phyloP scores from a whole-genome alignment of 768 basidiomycete genomes.

The Panellus pusillus region DNA sequence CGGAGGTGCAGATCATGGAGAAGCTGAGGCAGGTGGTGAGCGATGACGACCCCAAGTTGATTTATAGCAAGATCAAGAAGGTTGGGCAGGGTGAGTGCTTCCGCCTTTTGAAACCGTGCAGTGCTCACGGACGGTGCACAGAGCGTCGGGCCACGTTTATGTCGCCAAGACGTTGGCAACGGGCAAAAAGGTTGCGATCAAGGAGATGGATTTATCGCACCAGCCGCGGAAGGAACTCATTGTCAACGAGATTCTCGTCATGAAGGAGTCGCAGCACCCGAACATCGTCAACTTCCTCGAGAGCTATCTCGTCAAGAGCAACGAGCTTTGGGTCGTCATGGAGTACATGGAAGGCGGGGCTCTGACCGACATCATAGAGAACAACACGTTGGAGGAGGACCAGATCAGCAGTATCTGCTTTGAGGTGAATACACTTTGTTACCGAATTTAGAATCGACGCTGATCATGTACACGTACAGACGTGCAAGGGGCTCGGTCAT shows the following conservation, averaged over 20 bases:
- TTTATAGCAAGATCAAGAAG: slow-evolving; percentile 98
- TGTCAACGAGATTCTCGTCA: slow-evolving; percentile 97
- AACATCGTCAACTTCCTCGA: slow-evolving; percentile 97
- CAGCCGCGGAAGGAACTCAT: slow-evolving; percentile 97
- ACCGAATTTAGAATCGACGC: background rate
- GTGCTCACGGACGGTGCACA: slow-evolving; percentile 31
- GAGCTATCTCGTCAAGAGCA: slow-evolving; percentile 83
- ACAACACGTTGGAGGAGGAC: slow-evolving; percentile 92
- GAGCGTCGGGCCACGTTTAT: slow-evolving; percentile 97
- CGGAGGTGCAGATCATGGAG: slow-evolving; percentile 97
- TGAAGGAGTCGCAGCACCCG: slow-evolving; percentile 97
- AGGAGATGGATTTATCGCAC: slow-evolving; percentile 95
- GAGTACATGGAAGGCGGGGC: slow-evolving; percentile 99
- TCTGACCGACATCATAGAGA: slow-evolving; percentile 96
- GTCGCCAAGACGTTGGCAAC: slow-evolving; percentile 88
- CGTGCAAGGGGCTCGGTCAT: slow-evolving; percentile 93
- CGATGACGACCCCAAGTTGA: slow-evolving; percentile 79
- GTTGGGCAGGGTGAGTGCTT: slow-evolving; percentile 91
- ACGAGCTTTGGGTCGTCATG: slow-evolving; percentile 97
- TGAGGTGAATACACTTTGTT: slow-evolving; percentile 60
- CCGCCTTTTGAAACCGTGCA: slow-evolving; percentile 2
- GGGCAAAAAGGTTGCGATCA: slow-evolving; percentile 92
- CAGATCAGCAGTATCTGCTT: slow-evolving; percentile 90
- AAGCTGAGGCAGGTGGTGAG: slow-evolving; percentile 89
- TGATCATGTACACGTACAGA: slow-evolving; percentile 45